These are phyloP conservation scores for Monilinia vaccinii-corymbosi DNA, from an alignment of 2,329 filamentous ascomycete genomes.

Conservation along the genomic window DNA sequence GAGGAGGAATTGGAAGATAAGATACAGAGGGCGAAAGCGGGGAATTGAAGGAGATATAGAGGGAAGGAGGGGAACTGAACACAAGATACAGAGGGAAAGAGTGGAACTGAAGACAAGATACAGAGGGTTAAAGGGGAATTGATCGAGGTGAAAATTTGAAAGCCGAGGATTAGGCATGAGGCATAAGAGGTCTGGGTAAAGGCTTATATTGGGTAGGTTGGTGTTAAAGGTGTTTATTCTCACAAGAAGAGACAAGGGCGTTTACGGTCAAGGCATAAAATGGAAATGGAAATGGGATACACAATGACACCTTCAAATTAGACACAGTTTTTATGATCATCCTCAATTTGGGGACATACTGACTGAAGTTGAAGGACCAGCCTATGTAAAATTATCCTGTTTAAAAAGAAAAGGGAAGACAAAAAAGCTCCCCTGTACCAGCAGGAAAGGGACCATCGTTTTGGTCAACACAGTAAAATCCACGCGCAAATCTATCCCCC, in stretches of 20 bases:
- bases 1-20: neutral
- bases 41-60: neutral
- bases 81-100: neutral
- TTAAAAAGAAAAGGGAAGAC: no score
- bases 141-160: neutral
- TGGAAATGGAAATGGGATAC: neutral
- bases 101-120: neutral
- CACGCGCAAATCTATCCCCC: no score
- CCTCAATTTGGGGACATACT: no score
- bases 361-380: no score
- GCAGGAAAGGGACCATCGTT: no score
- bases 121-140: neutral
- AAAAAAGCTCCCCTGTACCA: no score
- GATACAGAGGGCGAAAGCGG: neutral
- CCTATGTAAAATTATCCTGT: no score
- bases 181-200: neutral
- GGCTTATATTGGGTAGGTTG: no score
- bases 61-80: neutral
- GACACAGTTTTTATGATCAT: neutral
- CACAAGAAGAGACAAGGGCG: neutral
- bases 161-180: neutral
- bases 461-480: no score
- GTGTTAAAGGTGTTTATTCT: neutral
- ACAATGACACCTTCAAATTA: neutral
- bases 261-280: neutral